These are phyloP conservation scores for Annulohypoxylon bovei DNA, from an alignment of 495 filamentous ascomycete genomes.

Conservation along the genomic window DNA sequence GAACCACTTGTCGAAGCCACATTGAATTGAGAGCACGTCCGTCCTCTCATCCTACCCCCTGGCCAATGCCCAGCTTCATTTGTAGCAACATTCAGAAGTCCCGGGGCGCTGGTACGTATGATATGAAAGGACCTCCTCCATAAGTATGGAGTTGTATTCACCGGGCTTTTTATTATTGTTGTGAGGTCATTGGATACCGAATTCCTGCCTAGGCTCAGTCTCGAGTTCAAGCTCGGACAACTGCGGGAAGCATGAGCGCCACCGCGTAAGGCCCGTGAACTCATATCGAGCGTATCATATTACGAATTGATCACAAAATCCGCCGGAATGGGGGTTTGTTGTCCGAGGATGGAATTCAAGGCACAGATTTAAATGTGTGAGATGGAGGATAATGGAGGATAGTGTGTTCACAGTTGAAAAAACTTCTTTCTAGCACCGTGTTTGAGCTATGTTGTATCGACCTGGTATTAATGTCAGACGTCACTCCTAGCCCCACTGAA, in stretches of 20 bases:
- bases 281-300: slow-evolving; percentile 39
- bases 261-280: slow-evolving; percentile 35
- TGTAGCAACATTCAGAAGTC: neutral
- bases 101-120: neutral
- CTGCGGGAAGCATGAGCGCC: slow-evolving; percentile 27
- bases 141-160: neutral
- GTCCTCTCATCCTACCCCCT: neutral
- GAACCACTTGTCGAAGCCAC: neutral
- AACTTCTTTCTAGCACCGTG: slow-evolving; percentile 20
- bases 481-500: neutral
- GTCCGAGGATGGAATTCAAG: neutral
- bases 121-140: slow-evolving; percentile 7
- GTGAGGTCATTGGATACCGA: neutral
- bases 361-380: neutral
- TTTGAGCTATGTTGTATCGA: neutral
- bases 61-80: neutral
- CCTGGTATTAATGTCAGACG: neutral
- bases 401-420: slow-evolving; percentile 23
- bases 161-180: neutral
- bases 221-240: slow-evolving; percentile 22
- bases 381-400: neutral
- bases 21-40: neutral
- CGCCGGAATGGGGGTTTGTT: neutral
- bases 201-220: neutral
- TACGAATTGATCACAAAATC: slow-evolving; percentile 3